A percentile compares a stretch with the other conserved stretches of the same genome.
Evolutionary conservation across 2,329 filamentous ascomycete species (phyloP).

Genomic region (Periconia sp.): DNA sequence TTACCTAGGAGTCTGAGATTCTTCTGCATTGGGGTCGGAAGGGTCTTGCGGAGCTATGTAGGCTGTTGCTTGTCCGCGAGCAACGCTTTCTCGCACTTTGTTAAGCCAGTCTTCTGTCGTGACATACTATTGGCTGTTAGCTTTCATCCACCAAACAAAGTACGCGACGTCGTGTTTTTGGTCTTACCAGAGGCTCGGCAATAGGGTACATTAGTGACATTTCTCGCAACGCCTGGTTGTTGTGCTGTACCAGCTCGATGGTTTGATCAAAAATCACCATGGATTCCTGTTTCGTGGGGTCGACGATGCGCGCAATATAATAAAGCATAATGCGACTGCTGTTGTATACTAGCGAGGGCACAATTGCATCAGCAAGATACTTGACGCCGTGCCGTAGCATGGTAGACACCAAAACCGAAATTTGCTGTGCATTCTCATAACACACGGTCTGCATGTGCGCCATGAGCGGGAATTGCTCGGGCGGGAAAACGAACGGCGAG

Average conservation of each 20-base stretch:
- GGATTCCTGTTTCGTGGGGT: slow-evolving; percentile 27
- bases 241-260: slow-evolving; percentile 33
- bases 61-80: slow-evolving; percentile 26
- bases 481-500: slow-evolving; percentile 30
- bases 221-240: slow-evolving; percentile 31
- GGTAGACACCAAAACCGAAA: slow-evolving; percentile 29
- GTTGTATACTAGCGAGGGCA: slow-evolving; percentile 37
- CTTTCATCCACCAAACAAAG: not conserved
- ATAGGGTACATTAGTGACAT: slow-evolving; percentile 37
- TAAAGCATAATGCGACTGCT: slow-evolving; percentile 39
- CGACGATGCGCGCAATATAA: slow-evolving; percentile 33
- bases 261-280: slow-evolving; percentile 27
- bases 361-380: slow-evolving; percentile 35
- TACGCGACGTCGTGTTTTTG: not conserved
- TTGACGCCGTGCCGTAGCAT: slow-evolving; percentile 34
- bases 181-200: slow-evolving; percentile 24
- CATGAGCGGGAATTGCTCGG: slow-evolving; percentile 26
- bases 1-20: slow-evolving; percentile 5
- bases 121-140: slow-evolving; percentile 14
- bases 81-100: slow-evolving; percentile 31
- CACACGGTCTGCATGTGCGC: slow-evolving; percentile 29
- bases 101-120: slow-evolving; percentile 36
- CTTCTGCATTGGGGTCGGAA: slow-evolving; percentile 23
- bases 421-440: slow-evolving; percentile 34
- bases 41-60: slow-evolving; percentile 34